A percentile compares a stretch with the other conserved stretches of the same genome.
These are phyloP conservation scores for Ceratocystis destructans DNA, from an alignment of 2,329 filamentous ascomycete species.

Conservation along the genomic window DNA sequence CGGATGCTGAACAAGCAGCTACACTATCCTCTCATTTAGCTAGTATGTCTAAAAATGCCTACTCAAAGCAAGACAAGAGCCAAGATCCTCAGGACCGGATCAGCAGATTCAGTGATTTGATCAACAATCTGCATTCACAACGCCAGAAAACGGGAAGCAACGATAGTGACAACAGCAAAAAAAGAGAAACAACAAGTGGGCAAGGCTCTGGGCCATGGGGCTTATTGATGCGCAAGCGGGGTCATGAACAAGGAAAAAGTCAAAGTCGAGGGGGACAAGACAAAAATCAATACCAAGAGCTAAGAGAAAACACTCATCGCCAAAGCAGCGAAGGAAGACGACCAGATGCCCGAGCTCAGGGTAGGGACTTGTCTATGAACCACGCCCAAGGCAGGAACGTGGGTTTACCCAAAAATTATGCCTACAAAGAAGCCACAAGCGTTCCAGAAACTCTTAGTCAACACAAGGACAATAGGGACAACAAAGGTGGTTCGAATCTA, in stretches of 20 bases:
- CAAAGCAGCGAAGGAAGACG: background rate
- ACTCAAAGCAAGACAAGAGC: background rate
- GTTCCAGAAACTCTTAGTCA: background rate
- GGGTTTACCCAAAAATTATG: background rate
- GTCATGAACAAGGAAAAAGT: background rate
- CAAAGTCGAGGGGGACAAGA: background rate
- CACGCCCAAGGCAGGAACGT: background rate
- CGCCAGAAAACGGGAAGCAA: slow-evolving; percentile 11
- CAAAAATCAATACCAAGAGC: background rate
- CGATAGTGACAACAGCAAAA: background rate
- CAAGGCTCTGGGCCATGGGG: slow-evolving; percentile 11
- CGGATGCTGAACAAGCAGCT: background rate
- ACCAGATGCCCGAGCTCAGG: background rate
- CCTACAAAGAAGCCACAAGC: background rate
- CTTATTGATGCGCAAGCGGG: slow-evolving; percentile 9
- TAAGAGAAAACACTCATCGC: background rate
- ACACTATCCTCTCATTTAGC: background rate
- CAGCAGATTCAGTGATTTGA: slow-evolving; percentile 13
- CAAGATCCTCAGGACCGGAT: slow-evolving; percentile 9
- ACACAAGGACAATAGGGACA: background rate
- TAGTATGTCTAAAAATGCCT: background rate
- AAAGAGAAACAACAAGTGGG: background rate
- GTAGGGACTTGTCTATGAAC: background rate
- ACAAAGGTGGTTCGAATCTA: background rate
- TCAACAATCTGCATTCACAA: slow-evolving; percentile 8